Percentiles rank a stretch among this genome's conserved stretches.
Conservation (phyloP, 2,329 filamentous ascomycete genomes). For the Karstenula rhodostoma region DNA sequence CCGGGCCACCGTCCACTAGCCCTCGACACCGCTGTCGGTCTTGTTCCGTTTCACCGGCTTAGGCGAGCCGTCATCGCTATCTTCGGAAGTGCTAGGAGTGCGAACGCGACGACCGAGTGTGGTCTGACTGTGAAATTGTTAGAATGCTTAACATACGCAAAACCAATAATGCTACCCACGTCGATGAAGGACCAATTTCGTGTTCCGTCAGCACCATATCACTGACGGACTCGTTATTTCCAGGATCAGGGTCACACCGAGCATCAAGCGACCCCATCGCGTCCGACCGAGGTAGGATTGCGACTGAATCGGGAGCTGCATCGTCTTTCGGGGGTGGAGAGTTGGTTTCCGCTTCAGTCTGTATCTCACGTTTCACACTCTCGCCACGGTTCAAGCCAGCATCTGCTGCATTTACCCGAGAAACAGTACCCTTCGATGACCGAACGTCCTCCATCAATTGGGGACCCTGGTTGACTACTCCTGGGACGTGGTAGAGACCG, state of each 20-base stretch:
- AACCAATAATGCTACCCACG: neutral
- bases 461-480: neutral
- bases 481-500: neutral
- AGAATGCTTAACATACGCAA: neutral
- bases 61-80: neutral
- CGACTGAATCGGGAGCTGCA: neutral
- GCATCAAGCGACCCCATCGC: neutral
- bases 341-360: neutral
- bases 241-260: neutral
- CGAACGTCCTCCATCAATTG: neutral
- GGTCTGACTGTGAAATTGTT: neutral
- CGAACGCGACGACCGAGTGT: neutral
- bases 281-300: neutral
- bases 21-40: neutral
- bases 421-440: neutral
- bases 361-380: neutral
- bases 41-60: neutral
- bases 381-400: neutral
- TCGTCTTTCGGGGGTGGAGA: neutral
- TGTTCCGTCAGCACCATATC: neutral
- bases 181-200: neutral
- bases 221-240: neutral
- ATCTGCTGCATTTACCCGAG: neutral
- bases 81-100: neutral
- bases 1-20: neutral